Conservation (phyloP, 1,139 yeast species). For the Yamadazyma triangularis region DNA sequence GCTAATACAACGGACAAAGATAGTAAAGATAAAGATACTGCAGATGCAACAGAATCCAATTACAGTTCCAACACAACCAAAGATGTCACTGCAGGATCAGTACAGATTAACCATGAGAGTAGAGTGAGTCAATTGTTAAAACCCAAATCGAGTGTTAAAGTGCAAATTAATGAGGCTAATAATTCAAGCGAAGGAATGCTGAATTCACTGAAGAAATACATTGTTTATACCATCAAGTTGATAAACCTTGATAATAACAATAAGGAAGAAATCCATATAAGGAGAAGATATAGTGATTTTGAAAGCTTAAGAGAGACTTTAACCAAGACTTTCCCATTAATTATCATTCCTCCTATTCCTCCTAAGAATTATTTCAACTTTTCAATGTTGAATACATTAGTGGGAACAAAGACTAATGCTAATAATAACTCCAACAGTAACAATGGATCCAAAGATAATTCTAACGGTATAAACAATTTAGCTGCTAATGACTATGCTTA, state of each 20-base stretch:
- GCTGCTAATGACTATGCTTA: conserved; percentile 27
- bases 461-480: conserved; percentile 3
- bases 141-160: conserved; percentile 29
- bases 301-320: conserved; percentile 73
- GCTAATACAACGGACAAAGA: conserved; percentile 4
- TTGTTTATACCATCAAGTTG: conserved; percentile 73
- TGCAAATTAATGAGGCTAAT: conserved; percentile 70
- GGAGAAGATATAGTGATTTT: conserved; percentile 89
- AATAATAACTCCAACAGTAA: conserved; percentile 1
- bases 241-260: conserved; percentile 26
- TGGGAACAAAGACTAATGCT: conserved; percentile 12
- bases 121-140: conserved; percentile 33
- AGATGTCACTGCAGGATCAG: too few relatives aligned
- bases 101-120: conserved; percentile 34
- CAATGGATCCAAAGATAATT: conserved; percentile 2
- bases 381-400: conserved; percentile 33
- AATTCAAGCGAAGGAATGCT: conserved; percentile 67
- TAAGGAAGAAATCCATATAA: conserved; percentile 52
- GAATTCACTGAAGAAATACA: conserved; percentile 60
- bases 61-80: too few relatives aligned
- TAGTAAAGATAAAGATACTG: conserved; percentile 4
- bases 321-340: conserved; percentile 71
- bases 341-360: conserved; percentile 90
- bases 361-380: conserved; percentile 66
- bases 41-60: too few relatives aligned